Base-by-base conservation (phyloP, 2,329 filamentous ascomycete genomes). In the Gnomoniopsis smithogilvyi region DNA sequence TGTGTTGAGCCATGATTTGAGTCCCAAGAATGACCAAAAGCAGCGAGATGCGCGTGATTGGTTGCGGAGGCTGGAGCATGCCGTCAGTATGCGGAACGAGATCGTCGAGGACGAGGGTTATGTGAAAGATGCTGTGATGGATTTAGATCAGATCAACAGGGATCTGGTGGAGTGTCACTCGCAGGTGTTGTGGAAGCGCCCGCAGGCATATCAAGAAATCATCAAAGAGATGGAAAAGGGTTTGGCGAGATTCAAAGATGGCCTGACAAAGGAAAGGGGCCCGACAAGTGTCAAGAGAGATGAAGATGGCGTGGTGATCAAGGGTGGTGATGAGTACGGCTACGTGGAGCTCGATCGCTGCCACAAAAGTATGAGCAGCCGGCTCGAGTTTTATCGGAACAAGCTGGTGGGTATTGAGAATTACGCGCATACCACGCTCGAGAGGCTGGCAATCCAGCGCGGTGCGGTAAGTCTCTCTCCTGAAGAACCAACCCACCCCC, bases 111-210 rank as follows among this genome's bases (percentile, higher is more conserved):
- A 75, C 52, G 82, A 85, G 67, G 75, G 75, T 64, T 84, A 85
- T 66, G 76, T 86, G 61, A 69, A 67, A 58, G 76, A 80, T 56
- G 74, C 76, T 46, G 77, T 77, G 8, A 73, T 87, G 50, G 81
- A 86, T 63, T 74, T 87, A 2, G 84, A 87, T 66, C 78, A 79
- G 56, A 76, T 87, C 68, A 87, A 83, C 67, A 76, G 82, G 30
- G 83, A 86, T 66, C 74, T 87, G 48, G 84, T 87, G 62, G 84
- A 87, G 72, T 87, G 84, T 64, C 83, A 87, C 67, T 78, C 80
- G 0, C 82, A 84, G 65, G 83, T 86, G 33, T 74, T 86, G 63
- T 86, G 83, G 83, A 85, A 86, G 70, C 75, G 84, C 36, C 84
- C 84, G 1, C 81, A 85, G 69, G 83, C 85, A 1, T 87, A 86